These are phyloP conservation scores for Penicillium soppii DNA, from an alignment of 495 filamentous ascomycete genomes.

Conservation along the genomic window DNA sequence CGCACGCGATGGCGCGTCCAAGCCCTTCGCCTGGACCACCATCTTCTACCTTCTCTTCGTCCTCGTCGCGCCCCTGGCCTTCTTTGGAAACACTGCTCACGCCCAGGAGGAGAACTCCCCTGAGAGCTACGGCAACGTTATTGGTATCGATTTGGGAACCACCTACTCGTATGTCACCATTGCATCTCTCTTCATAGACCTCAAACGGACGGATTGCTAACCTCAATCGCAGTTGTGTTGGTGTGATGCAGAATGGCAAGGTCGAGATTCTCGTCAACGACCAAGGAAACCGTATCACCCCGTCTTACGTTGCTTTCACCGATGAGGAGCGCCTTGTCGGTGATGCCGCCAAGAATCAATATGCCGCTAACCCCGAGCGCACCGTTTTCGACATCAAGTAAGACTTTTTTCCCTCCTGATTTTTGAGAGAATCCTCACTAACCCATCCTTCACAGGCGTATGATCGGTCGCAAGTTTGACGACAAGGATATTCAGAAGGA, in stretches of 20 bases:
- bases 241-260: slow-evolving; percentile 98
- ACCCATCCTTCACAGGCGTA: slow-evolving; percentile 56
- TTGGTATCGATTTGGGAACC: slow-evolving; percentile 98
- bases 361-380: slow-evolving; percentile 81
- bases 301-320: slow-evolving; percentile 97
- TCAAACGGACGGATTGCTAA: slow-evolving; percentile 11
- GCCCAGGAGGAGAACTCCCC: slow-evolving; percentile 70
- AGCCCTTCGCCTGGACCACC: slow-evolving; percentile 64
- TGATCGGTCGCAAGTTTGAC: slow-evolving; percentile 85
- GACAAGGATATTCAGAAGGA: slow-evolving; percentile 85
- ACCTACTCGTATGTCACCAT: slow-evolving; percentile 85
- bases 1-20: slow-evolving; percentile 43
- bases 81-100: slow-evolving; percentile 65
- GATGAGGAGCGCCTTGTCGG: slow-evolving; percentile 96
- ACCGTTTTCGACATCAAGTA: slow-evolving; percentile 95
- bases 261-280: slow-evolving; percentile 97
- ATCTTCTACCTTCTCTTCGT: slow-evolving; percentile 82
- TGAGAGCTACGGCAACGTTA: slow-evolving; percentile 77
- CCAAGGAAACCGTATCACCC: slow-evolving; percentile 98
- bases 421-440: not conserved
- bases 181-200: not conserved
- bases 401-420: slow-evolving; percentile 30
- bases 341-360: slow-evolving; percentile 99
- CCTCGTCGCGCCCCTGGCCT: slow-evolving; percentile 70
- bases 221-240: slow-evolving; percentile 64